A percentile compares a stretch with the other conserved stretches of the same genome.
Conservation (phyloP, 257 asterid genomes). For the Solanum chaucha region DNA sequence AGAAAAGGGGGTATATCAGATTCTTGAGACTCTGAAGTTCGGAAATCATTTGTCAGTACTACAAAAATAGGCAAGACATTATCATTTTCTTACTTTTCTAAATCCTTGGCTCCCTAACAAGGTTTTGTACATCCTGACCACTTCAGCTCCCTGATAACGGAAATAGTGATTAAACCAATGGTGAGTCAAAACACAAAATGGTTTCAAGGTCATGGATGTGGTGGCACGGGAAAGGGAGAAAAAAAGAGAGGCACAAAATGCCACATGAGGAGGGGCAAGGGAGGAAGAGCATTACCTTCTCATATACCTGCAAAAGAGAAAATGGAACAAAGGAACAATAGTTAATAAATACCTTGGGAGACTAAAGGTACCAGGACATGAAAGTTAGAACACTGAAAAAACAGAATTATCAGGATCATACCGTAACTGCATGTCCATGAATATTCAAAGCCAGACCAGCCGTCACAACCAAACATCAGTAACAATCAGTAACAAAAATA, state of each 20-base stretch:
- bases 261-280: not conserved
- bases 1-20: not conserved
- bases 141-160: slow-evolving; percentile 73
- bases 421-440: slow-evolving; percentile 61
- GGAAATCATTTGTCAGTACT: not conserved
- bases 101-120: slow-evolving; percentile 62
- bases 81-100: slow-evolving; percentile 43
- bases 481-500: slow-evolving; percentile 5
- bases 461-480: slow-evolving; percentile 11
- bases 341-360: slow-evolving; percentile 11
- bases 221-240: not conserved
- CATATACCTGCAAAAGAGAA: slow-evolving; percentile 47
- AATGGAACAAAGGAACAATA: slow-evolving; percentile 8
- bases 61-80: not conserved
- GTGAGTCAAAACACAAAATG: not conserved
- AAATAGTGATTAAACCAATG: slow-evolving; percentile 1
- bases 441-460: slow-evolving; percentile 23
- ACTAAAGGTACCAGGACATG: not conserved
- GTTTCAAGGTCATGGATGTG: not conserved
- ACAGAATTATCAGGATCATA: slow-evolving; percentile 15
- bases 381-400: not conserved
- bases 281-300: slow-evolving; percentile 36
- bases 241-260: not conserved
- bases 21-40: not conserved
- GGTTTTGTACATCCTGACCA: slow-evolving; percentile 88